Conservation (phyloP, 2,329 filamentous ascomycete species). For the Claviceps purpurea region DNA sequence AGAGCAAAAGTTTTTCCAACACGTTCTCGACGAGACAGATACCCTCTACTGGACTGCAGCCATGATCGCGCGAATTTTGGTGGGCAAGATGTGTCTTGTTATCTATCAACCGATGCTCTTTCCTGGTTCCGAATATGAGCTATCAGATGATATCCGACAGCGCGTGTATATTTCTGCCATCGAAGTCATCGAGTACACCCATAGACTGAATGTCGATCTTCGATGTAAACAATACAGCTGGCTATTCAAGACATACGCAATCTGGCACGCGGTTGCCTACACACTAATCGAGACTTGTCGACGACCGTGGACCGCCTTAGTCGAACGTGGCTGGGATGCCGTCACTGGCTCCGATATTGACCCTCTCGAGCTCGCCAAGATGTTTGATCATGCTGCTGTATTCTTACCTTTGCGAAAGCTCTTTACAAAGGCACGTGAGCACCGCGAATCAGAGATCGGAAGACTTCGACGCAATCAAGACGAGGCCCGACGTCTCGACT, state of each 20-base stretch:
- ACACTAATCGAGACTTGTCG: slow-evolving; percentile 32
- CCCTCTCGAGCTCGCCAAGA: slow-evolving; percentile 29
- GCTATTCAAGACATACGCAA: slow-evolving; percentile 37
- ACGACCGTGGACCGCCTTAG: slow-evolving; percentile 34
- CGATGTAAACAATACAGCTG: slow-evolving; percentile 33
- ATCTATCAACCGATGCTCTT: slow-evolving; percentile 62
- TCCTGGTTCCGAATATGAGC: slow-evolving; percentile 38
- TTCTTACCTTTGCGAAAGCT: slow-evolving; percentile 42
- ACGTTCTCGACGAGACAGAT: slow-evolving; percentile 34
- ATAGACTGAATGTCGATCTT: slow-evolving; percentile 49
- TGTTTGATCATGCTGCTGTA: slow-evolving; percentile 32
- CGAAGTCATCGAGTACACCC: slow-evolving; percentile 58
- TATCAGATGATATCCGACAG: slow-evolving; percentile 50
- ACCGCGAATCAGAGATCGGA: slow-evolving; percentile 36
- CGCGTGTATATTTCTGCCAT: slow-evolving; percentile 59
- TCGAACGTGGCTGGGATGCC: slow-evolving; percentile 37
- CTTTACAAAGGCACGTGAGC: slow-evolving; percentile 36
- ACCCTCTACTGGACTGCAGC: slow-evolving; percentile 55
- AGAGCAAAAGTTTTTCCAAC: slow-evolving; percentile 39
- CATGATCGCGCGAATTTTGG: slow-evolving; percentile 55
- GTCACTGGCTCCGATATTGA: slow-evolving; percentile 27
- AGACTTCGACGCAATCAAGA: slow-evolving; percentile 34
- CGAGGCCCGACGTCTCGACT: slow-evolving; percentile 35
- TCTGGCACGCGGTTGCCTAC: slow-evolving; percentile 38
- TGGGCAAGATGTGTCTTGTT: slow-evolving; percentile 67